phyloP scores from a whole-genome alignment of 2,329 filamentous ascomycete species.

The Cercospora citrullina region DNA sequence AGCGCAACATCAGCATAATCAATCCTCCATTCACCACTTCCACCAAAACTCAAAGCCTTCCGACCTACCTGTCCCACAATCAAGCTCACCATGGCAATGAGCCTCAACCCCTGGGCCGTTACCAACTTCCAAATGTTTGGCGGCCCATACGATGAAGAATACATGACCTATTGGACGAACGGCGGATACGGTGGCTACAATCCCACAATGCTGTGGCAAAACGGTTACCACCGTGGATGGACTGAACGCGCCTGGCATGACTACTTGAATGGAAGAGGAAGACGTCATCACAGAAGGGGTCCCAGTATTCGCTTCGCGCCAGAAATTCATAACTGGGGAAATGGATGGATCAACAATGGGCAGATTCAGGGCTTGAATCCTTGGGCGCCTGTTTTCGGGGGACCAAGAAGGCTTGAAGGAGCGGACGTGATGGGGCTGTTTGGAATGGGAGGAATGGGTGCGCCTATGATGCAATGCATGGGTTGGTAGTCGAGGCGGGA shows the following conservation, averaged over 20 bases:
- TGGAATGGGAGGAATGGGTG: no score
- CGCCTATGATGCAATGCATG: no score
- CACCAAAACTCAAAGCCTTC: neutral
- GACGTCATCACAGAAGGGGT: neutral
- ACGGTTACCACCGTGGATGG: neutral
- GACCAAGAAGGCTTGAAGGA: neutral
- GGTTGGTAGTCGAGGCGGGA: neutral
- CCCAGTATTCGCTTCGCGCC: no score
- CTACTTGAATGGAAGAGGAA: neutral
- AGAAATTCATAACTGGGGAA: no score
- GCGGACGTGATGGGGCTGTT: neutral
- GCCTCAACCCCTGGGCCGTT: neutral
- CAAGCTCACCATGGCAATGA: no score
- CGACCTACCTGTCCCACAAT: neutral
- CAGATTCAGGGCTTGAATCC: no score
- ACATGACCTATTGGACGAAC: neutral
- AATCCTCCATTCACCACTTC: neutral
- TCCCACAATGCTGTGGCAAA: neutral
- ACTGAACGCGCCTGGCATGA: neutral
- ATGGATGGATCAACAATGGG: no score
- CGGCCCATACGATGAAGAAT: constrained; percentile 1
- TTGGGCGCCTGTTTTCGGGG: neutral
- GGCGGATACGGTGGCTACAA: neutral
- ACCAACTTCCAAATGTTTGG: neutral
- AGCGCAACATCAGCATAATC: neutral